Conservation (phyloP, 176 grass and related monocot genomes). For the Cymbopogon citratus region DNA sequence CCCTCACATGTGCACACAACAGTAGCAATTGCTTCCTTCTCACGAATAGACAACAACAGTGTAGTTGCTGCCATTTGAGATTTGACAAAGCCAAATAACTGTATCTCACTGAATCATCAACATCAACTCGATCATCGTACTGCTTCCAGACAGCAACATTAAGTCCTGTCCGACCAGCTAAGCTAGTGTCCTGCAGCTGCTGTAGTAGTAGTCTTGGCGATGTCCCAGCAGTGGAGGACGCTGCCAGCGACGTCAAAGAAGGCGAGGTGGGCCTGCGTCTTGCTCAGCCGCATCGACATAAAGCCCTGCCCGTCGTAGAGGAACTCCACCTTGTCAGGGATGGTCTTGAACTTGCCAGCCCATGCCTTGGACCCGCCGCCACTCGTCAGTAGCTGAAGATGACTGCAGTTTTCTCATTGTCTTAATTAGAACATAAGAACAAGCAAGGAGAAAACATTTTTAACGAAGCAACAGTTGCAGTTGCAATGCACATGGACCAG, state of each 20-base stretch:
- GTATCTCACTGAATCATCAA: not conserved
- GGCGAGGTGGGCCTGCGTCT: conserved; percentile 13
- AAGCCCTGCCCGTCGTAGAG: conserved; percentile 92
- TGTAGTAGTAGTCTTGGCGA: conserved; percentile 22
- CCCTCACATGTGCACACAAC: not conserved
- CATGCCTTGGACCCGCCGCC: conserved; percentile 85
- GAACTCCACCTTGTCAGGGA: conserved; percentile 53
- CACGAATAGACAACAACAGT: not conserved
- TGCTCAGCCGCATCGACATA: conserved; percentile 58
- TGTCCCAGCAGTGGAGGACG: conserved; percentile 57
- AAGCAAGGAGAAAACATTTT: no score
- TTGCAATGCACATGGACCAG: no score
- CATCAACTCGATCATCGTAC: not conserved
- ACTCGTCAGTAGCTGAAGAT: conserved; percentile 61
- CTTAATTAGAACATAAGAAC: not conserved
- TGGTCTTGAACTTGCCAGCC: conserved; percentile 56
- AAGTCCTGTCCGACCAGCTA: not conserved
- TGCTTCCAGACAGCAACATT: not conserved
- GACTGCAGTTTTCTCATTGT: not conserved
- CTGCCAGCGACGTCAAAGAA: conserved; percentile 66
- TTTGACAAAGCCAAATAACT: not conserved
- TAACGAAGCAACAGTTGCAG: not conserved
- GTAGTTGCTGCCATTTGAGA: not conserved
- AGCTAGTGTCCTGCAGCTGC: not conserved
- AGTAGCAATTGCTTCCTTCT: not conserved